Evolutionary conservation across 2,329 filamentous ascomycete genomes (phyloP), one percentile per base, ranked within the genome.

Genomic region (Teratosphaeria zuluensis): DNA sequence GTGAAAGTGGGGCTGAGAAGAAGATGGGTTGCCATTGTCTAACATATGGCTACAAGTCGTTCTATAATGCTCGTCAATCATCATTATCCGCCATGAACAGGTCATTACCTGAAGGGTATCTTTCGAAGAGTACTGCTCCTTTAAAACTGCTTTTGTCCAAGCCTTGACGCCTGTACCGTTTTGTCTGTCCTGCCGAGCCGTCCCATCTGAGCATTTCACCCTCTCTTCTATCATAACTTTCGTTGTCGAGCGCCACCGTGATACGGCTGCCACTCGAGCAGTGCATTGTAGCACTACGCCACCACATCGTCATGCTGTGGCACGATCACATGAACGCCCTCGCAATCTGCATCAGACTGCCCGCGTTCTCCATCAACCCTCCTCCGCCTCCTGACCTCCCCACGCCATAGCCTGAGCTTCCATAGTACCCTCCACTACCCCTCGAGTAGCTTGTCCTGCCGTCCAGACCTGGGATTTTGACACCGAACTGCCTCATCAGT

Each of bases 401-500:
- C 4, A 30, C 35, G 2, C 67, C 75, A 69, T 78, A 78, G 24
- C 77, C 76, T 35, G 67, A 62, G 63, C 73, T 75, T 16, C 77
- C 76, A 69, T 78, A 79, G 64, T 77, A 78, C 42, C 74, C 75
- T 6, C 72, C 69, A 6, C 66, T 65, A 5, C 64, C 65, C 16
- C 67, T 55, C 28, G 69, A 61, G 31, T 56, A 54, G 7, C 65
- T 69, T 3, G 69, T 55, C 35, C 11, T 64, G 57, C 59, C 68
- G 61, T 59, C 69, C 71, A 66, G 67, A 60, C 91, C 70, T 12
- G 92, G 92, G 63, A 96, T 74, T 62, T 86, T 81, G 61, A 97
- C 78, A 24, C 92, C 92, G 73, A 96, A 88, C 70, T 86, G 84
- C 42, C 84, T 83, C 53, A 96, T 81, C 52, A 96, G 78, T 53